Evolutionary conservation across 2,329 filamentous ascomycete genomes (phyloP).

Genomic region (Trichoderma hamatum): DNA sequence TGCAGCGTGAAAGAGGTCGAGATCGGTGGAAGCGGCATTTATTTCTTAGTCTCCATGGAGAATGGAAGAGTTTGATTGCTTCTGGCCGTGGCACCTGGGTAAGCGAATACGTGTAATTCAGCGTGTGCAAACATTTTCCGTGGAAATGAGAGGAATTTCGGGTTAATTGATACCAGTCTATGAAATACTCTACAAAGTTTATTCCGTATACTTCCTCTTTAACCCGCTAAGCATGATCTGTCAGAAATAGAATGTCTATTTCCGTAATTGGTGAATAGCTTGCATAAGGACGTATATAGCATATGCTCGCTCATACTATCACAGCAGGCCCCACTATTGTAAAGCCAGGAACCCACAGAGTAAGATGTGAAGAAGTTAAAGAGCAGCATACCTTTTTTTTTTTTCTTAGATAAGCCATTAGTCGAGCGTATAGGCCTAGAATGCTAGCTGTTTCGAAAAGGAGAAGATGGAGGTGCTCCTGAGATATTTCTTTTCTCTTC

Average conservation of each 20-base stretch:
- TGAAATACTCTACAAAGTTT: background rate
- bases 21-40: constrained; percentile 1
- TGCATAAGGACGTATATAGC: background rate
- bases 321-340: too few species aligned
- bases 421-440: background rate
- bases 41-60: background rate
- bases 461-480: background rate
- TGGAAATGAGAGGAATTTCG: background rate
- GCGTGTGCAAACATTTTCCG: background rate
- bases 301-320: background rate
- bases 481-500: background rate
- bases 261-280: background rate
- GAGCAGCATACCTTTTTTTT: background rate
- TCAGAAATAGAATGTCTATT: background rate
- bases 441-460: background rate
- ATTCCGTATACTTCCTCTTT: background rate
- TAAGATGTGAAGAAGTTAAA: background rate
- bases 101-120: background rate
- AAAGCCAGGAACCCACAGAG: background rate
- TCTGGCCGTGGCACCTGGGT: background rate
- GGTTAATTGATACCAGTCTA: background rate
- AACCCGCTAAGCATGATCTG: background rate
- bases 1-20: background rate
- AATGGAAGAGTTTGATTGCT: background rate
- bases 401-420: background rate